Conservation (phyloP, 2,329 filamentous ascomycete species). For the Diaporthe citrichinensis region DNA sequence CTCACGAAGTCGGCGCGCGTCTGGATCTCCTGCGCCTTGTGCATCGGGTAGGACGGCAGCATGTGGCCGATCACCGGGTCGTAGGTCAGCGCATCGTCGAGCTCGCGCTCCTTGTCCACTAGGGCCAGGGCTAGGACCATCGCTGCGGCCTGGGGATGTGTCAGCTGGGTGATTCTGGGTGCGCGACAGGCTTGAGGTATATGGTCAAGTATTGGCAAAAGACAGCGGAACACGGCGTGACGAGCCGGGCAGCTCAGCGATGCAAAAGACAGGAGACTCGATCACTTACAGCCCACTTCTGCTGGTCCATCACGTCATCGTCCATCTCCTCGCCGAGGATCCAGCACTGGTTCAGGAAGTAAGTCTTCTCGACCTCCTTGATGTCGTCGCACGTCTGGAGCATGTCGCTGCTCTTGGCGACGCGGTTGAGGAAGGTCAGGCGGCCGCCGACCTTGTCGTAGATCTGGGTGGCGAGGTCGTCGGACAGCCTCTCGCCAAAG, state of each 20-base stretch:
- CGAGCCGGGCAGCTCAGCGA: not conserved
- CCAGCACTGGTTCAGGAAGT: conserved; percentile 83
- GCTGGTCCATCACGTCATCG: conserved; percentile 77
- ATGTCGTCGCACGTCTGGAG: conserved; percentile 78
- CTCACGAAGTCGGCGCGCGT: conserved; percentile 96
- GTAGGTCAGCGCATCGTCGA: conserved; percentile 74
- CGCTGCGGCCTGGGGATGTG: conserved; percentile 76
- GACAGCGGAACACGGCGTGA: no score
- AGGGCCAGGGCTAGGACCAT: conserved; percentile 94
- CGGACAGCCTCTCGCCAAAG: conserved; percentile 72
- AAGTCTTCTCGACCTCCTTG: conserved; percentile 78
- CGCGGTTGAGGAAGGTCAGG: conserved; percentile 87
- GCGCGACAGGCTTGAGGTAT: not conserved
- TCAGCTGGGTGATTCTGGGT: no score
- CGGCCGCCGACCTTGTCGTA: conserved; percentile 91
- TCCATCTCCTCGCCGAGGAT: conserved; percentile 80
- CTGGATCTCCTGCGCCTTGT: conserved; percentile 92
- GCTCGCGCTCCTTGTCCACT: conserved; percentile 82
- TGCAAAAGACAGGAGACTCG: not conserved
- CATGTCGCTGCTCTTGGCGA: conserved; percentile 91
- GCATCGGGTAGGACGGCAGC: conserved; percentile 84
- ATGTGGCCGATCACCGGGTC: conserved; percentile 78
- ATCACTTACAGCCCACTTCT: conserved; percentile 87
- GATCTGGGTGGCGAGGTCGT: conserved; percentile 77
- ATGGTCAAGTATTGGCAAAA: not conserved